phyloP scores from a whole-genome alignment of 305 asterid species.

The Solanum aculeatissimum region DNA sequence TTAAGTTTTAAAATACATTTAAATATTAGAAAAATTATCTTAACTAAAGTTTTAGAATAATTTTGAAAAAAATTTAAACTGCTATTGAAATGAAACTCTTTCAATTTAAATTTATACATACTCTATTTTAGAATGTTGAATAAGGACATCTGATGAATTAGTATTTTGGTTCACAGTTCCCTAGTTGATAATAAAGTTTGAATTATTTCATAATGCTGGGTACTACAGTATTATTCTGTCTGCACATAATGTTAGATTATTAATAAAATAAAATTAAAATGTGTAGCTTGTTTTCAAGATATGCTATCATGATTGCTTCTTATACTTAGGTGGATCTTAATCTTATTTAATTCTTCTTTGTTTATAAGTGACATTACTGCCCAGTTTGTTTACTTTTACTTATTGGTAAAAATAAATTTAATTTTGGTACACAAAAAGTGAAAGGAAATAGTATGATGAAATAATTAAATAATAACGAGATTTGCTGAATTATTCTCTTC shows the following conservation, averaged over 20 bases:
- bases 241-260: not conserved
- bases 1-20: too few relatives aligned
- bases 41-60: too few relatives aligned
- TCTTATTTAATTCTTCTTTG: slow-evolving; percentile 9
- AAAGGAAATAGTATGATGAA: not conserved
- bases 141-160: too few relatives aligned
- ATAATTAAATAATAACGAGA: slow-evolving; percentile 24
- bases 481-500: not conserved
- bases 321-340: slow-evolving; percentile 36
- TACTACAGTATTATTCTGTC: not conserved
- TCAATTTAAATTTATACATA: too few relatives aligned
- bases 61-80: too few relatives aligned
- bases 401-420: not conserved
- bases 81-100: too few relatives aligned
- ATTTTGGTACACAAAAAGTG: not conserved
- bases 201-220: slow-evolving; percentile 12
- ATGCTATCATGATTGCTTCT: slow-evolving; percentile 27
- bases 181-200: slow-evolving; percentile 1
- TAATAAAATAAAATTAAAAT: not conserved
- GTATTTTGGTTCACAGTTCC: too few relatives aligned
- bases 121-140: too few relatives aligned
- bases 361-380: not conserved
- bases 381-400: not conserved
- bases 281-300: slow-evolving; percentile 17
- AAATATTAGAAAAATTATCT: too few relatives aligned